phyloP scores from a whole-genome alignment of 2,329 filamentous ascomycete genomes.

The Colletotrichum sp. region DNA sequence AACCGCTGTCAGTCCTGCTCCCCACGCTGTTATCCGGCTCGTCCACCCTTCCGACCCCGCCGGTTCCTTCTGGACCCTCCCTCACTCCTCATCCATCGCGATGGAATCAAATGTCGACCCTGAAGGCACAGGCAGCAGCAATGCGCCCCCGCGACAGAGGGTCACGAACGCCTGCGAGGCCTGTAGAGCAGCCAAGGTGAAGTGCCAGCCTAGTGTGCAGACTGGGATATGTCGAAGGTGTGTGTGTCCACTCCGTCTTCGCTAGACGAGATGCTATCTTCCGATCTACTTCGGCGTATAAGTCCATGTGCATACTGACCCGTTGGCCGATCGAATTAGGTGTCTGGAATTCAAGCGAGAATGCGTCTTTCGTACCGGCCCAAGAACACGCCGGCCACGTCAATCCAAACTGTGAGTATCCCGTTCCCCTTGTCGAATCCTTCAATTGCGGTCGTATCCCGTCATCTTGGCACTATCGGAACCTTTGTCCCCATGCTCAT shows the following conservation, averaged over 20 bases:
- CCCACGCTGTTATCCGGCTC: neutral
- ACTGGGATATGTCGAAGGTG: conserved; percentile 58
- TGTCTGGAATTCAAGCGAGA: conserved; percentile 59
- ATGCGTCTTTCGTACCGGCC: conserved; percentile 56
- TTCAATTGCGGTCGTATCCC: neutral
- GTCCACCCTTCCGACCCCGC: neutral
- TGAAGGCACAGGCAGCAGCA: neutral
- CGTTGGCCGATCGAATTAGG: conserved; percentile 34
- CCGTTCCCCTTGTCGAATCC: neutral
- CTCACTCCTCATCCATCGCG: neutral
- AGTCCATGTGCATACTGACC: neutral
- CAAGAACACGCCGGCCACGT: conserved; percentile 53
- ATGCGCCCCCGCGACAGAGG: conserved; percentile 6
- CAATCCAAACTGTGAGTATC: conserved; percentile 46
- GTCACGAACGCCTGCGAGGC: conserved; percentile 55
- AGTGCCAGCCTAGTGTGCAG: conserved; percentile 53
- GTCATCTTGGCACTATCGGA: neutral
- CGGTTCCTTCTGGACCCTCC: neutral
- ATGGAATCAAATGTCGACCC: neutral
- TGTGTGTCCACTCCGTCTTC: neutral
- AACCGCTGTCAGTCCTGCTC: neutral
- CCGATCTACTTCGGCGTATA: conserved; percentile 12
- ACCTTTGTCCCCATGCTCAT: conserved; percentile 21
- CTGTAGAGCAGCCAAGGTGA: conserved; percentile 58
- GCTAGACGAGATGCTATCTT: neutral